These are phyloP conservation scores for Atkinsonella hypoxylon DNA, from an alignment of 2,329 filamentous ascomycete genomes.

Conservation along the genomic window DNA sequence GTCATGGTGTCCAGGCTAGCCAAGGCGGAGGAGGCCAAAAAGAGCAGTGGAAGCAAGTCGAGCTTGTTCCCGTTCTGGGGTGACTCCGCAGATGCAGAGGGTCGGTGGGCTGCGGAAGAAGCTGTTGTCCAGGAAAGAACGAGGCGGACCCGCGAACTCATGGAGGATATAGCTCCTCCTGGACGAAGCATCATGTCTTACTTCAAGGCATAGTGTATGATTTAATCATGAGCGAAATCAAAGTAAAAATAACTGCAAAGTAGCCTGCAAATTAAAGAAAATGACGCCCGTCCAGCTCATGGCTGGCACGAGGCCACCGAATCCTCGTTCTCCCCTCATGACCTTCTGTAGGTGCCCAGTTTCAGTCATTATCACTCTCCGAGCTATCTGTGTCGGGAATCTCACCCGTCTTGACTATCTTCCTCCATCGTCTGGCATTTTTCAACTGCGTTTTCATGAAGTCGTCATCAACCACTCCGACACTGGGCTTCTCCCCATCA, in stretches of 20 bases:
- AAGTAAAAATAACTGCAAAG: not conserved
- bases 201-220: slow-evolving; percentile 22
- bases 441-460: slow-evolving; percentile 14
- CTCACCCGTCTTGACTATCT: slow-evolving; percentile 12
- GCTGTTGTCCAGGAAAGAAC: slow-evolving; percentile 40
- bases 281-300: not conserved
- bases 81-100: slow-evolving; percentile 22
- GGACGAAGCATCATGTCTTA: slow-evolving; percentile 21
- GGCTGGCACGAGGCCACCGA: too few species aligned
- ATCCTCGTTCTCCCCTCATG: not conserved
- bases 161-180: slow-evolving; percentile 35
- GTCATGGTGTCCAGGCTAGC: slow-evolving; percentile 63
- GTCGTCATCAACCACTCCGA: slow-evolving; percentile 12
- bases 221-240: not conserved
- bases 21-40: slow-evolving; percentile 31
- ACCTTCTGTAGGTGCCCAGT: too few species aligned
- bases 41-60: slow-evolving; percentile 21
- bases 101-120: slow-evolving; percentile 43
- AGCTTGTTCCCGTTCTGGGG: slow-evolving; percentile 27
- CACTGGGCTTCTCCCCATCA: slow-evolving; percentile 17
- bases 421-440: slow-evolving; percentile 15
- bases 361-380: not conserved
- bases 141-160: slow-evolving; percentile 36
- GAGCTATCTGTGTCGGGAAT: slow-evolving; percentile 1
- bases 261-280: not conserved